Base-by-base conservation (phyloP, 345 rosid species). In the Salix exigua region DNA sequence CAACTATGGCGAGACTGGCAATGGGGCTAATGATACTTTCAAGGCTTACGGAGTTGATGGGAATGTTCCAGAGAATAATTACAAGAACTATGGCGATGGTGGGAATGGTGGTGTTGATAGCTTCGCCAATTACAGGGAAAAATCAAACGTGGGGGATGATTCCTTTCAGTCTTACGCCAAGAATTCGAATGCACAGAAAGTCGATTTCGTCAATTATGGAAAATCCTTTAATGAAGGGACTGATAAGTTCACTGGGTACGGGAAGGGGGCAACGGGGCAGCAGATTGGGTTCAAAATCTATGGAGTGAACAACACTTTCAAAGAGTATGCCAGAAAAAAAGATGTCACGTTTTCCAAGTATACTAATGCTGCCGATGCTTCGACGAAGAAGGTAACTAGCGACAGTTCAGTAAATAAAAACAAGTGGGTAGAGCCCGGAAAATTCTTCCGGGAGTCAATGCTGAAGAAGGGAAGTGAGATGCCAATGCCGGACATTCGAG, bases 401-500 rank as follows among this genome's bases (percentile, higher is more conserved):
- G 93, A 87, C 63, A 85, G 69, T 74, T 70, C 37, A 6, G 89
- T 84, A 37, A 92, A 87, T 8, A n/a, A n/a, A 25, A 55, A 55
- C 83, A 86, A 78, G 67, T 92, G 98, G 98, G 86, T 90, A 8
- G 97, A 91, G 78, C 88, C 87, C 68, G 97, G 97, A 19, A 92
- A 92, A 74, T 94, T 95, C 83, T 95, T 95, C 74, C 70, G 96
- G 16, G 96, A 95, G 78, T 76, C 87, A 0, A 83, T 80, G 87
- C 73, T 95, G n/a, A 91, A 87, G 78, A 78, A 79, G 75, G 97
- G 99, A 66, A 85, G 83, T 0, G 70, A 78, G 11, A 89, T 93
- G 91, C 90, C 90, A 44, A 88, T 95, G 97, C 97, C 99, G 2
- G 97, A 95, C 82, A 90, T 95, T 55, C 75, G 28, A 17, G 99